Conservation (phyloP, 768 basidiomycete genomes). For the Amanita molliuscula region DNA sequence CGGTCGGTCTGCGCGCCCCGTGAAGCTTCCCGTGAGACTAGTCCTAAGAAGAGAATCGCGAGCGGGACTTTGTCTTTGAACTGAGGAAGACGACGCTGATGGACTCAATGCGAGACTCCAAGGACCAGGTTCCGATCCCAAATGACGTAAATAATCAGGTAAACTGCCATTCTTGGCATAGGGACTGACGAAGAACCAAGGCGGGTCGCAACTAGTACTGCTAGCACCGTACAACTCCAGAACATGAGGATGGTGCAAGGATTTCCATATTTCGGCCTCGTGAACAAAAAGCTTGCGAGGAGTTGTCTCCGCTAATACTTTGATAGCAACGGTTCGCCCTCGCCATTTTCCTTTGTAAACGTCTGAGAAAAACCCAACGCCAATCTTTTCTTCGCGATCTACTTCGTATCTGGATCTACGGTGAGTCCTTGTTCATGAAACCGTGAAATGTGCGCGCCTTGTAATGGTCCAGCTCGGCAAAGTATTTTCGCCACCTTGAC, state of each 20-base stretch:
- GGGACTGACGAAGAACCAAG: constrained; percentile 75
- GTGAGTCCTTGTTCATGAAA: neutral
- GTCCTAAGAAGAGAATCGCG: constrained; percentile 4
- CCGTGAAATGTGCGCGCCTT: constrained; percentile 22
- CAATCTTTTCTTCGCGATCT: constrained; percentile 57
- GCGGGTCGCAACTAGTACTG: constrained; percentile 55
- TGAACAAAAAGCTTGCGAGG: constrained; percentile 56
- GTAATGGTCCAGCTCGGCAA: constrained; percentile 76
- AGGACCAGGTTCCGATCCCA: constrained; percentile 12
- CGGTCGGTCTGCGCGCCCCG: constrained; percentile 4
- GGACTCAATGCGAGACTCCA: neutral
- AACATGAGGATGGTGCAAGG: constrained; percentile 58
- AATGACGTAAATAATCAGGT: constrained; percentile 41
- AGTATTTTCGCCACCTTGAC: constrained; percentile 26
- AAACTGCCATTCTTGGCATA: constrained; percentile 60
- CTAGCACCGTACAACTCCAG: constrained; percentile 72
- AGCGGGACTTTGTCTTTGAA: neutral
- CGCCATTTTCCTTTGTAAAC: constrained; percentile 75
- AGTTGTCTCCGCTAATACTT: constrained; percentile 54
- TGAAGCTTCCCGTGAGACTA: constrained; percentile 1
- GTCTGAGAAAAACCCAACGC: constrained; percentile 66
- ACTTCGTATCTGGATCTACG: constrained; percentile 53
- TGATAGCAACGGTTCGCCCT: constrained; percentile 56
- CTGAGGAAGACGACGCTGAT: neutral
- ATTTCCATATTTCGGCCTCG: constrained; percentile 66